Conservation (phyloP, 192 early-diverging fungal genomes). For the Allomyces javanicus region DNA sequence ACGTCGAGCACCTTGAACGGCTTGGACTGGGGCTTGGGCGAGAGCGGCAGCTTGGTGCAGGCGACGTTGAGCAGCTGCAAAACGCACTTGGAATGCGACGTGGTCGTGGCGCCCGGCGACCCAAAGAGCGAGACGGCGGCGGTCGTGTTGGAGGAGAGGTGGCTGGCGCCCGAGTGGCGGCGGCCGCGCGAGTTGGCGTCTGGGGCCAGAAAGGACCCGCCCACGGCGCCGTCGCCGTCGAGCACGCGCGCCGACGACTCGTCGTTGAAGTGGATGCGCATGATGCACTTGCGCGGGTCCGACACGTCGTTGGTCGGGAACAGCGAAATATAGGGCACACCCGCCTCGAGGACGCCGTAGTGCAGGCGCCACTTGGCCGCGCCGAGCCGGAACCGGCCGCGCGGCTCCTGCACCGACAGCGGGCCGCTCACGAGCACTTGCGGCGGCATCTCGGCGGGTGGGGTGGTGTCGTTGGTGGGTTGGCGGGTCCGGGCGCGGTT, state of each 20-base stretch:
- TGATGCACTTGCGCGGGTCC: neutral
- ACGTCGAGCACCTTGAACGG: neutral
- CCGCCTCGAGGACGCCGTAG: neutral
- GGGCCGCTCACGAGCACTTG: neutral
- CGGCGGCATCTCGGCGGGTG: too few relatives aligned
- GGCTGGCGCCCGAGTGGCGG: neutral
- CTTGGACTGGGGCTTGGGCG: neutral
- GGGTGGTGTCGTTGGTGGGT: too few relatives aligned
- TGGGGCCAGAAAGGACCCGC: too few relatives aligned
- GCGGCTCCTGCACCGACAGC: neutral
- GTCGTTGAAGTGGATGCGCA: neutral
- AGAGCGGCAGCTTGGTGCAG: neutral
- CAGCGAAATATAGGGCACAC: neutral
- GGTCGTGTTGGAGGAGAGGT: too few relatives aligned
- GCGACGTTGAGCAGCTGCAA: neutral
- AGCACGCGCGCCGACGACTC: neutral
- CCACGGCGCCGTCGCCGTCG: neutral
- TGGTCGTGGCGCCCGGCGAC: neutral
- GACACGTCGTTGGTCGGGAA: neutral
- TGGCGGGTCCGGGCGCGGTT: too few relatives aligned
- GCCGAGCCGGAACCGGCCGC: neutral
- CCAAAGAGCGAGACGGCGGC: neutral
- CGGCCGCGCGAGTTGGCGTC: neutral
- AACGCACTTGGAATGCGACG: neutral
- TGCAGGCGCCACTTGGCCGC: neutral